Conservation (phyloP, 108 stramenopile species). For the Pseudonitzschia delicatissima region DNA sequence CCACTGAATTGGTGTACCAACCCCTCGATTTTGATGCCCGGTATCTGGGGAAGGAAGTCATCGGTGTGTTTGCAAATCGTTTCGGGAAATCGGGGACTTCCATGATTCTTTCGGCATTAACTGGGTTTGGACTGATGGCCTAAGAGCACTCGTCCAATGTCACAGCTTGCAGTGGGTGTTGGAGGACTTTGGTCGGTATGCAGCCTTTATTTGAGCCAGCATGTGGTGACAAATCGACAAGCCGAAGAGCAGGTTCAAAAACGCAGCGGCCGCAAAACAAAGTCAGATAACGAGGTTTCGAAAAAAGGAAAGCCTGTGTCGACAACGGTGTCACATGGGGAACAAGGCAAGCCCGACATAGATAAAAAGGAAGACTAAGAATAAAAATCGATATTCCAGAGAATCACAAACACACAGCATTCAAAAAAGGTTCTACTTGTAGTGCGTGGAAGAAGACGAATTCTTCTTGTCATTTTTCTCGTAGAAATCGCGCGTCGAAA, state of each 20-base stretch:
- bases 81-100: constrained; percentile 87
- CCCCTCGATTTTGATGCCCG: constrained; percentile 77
- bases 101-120: constrained; percentile 26
- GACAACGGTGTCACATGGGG: background rate
- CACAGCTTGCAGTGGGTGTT: constrained; percentile 26
- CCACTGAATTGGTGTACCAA: constrained; percentile 75
- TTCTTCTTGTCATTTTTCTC: no score
- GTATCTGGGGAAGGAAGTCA: constrained; percentile 81
- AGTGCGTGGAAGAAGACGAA: no score
- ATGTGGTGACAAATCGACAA: constrained; percentile 35
- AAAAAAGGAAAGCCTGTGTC: background rate
- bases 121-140: constrained; percentile 8
- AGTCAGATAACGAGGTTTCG: no score
- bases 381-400: no score
- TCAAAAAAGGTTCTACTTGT: no score
- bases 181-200: constrained; percentile 23
- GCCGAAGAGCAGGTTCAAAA: constrained; percentile 45
- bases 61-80: constrained; percentile 84
- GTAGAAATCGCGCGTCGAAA: no score
- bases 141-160: constrained; percentile 12
- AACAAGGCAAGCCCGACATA: no score
- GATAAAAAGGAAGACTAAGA: no score
- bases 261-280: constrained; percentile 12
- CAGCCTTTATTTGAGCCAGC: constrained; percentile 23
- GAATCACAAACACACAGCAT: no score